Evolutionary conservation across 2,329 filamentous ascomycete species (phyloP), one percentile per base, ranked within the genome.

Genomic region (Epichloe brachyelytri): DNA sequence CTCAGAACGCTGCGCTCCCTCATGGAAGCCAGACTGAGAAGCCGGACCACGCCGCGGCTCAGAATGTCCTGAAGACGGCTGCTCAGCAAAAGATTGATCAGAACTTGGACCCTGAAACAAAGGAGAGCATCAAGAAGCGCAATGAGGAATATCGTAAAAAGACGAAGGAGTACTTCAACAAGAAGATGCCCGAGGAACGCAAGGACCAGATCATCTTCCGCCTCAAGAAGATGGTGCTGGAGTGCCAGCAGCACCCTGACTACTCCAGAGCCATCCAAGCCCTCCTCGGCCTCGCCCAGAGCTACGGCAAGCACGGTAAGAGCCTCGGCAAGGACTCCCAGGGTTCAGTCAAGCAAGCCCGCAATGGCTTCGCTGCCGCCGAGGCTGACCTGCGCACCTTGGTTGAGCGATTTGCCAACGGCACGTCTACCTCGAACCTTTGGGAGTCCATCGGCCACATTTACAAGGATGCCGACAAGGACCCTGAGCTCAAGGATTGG

Each of bases 181-280:
- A 83, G 62, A 98, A 97, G 76, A 78, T 98, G 69, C 90, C 93
- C 1, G 73, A 91, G 68, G 90, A 97, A 67, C 88, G 93, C 54
- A 88, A 90, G 54, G 89, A 97, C 7, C 89, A 95, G 74, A 84
- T 83, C 51, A 83, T 96, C 60, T 95, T 83, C 79, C 86, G 93
- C 38, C 71, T 98, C 58, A 98, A 81, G 82, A 97, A 97, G 80
- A 95, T 97, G 86, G 73, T 98, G 39, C 82, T 96, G 44, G 93
- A 98, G 70, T 89, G 95, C 60, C 93, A 98, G 71, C 87, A 91
- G 51, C 93, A 97, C 63, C 80, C 87, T 53, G 91, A 98, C 62
- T 98, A 97, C 68, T 83, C 90, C 59, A 79, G 86, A 67, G 93
- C 93, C n/a, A 84, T 98, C 56, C 81, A 89, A 60, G 94, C 91